Base-by-base conservation (phyloP, 805 yeast genomes). In the Wickerhamiella lipophila region DNA sequence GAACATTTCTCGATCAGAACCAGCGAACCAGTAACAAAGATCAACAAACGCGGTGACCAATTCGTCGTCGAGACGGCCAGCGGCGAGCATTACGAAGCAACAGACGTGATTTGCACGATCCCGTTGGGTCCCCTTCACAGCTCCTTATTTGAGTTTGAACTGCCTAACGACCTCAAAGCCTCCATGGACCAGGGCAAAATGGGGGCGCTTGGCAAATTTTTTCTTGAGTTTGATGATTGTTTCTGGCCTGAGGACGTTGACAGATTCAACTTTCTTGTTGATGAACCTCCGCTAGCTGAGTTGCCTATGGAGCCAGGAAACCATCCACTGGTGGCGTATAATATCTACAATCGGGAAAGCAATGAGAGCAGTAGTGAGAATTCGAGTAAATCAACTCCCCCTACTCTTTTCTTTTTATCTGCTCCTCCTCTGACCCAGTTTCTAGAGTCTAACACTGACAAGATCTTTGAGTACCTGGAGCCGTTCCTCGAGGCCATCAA, bases 381-480 rank as follows among this genome's bases (percentile, higher is more conserved):
- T 8, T 8, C 26, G 8, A 23, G 8, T 23, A 23, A 8, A 5
- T 8, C 26, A 6, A 6, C 26, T 6, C 38, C 38, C 19, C 79
- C 86, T 4, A 66, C 80, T 7, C 64, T 87, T 16, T 67, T 80
- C n/a, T 68, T 78, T 26, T 68, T 87, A 34, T 80, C 81, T 15
- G 89, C 84, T 53, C 78, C 83, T 0, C 83, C 85, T 0, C 60
- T 85, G 23, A 83, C 96, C 0, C 73, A 75, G n/a, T 72, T 70
- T 54, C 56, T 76, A 12, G 80, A 76, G 54, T 32, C 55, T 3
- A 59, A 76, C 39, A 78, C 81, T 0, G 64, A 67, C 1, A 52
- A 64, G 29, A 78, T 83, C 0, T 81, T 83, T 78, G 66, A 64
- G 0, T 76, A 71, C 53, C 69, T 80, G 60, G 65, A 68, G 54